Conservation (phyloP, 352 stramenopile genomes). For the Globisporangium lucens region DNA sequence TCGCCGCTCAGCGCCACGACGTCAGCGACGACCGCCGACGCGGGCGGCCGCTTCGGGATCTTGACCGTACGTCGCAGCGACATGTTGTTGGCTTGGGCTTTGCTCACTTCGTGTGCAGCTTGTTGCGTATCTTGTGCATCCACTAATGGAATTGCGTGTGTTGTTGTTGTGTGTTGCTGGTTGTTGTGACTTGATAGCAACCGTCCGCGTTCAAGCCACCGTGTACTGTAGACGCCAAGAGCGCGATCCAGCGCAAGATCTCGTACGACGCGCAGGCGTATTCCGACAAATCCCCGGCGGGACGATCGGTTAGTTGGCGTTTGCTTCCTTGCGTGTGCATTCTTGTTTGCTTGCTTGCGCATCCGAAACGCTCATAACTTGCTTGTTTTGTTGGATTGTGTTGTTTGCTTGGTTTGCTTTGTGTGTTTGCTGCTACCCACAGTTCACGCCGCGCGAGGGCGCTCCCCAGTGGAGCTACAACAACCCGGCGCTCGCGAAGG, state of each 20-base stretch:
- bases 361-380: neutral
- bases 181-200: neutral
- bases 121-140: neutral
- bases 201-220: slow-evolving; percentile 43
- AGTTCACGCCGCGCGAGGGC: slow-evolving; percentile 23
- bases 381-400: slow-evolving; percentile 2
- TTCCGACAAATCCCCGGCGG: slow-evolving; percentile 26
- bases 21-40: neutral
- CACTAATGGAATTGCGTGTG: neutral
- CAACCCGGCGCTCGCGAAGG: slow-evolving; percentile 39
- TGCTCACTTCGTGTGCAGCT: no score
- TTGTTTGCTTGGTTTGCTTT: neutral
- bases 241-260: slow-evolving; percentile 48
- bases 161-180: neutral
- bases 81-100: neutral
- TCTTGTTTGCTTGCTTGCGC: neutral
- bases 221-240: slow-evolving; percentile 48
- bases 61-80: slow-evolving; percentile 1
- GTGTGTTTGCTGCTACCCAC: neutral
- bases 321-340: neutral
- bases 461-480: slow-evolving; percentile 45
- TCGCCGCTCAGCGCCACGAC: slow-evolving; percentile 13
- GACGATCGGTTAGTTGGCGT: slow-evolving; percentile 36
- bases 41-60: slow-evolving; percentile 3
- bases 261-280: slow-evolving; percentile 56